Percentiles rank a stretch among this genome's conserved stretches.
Evolutionary conservation across 352 stramenopile genomes (phyloP).

Genomic region (Phytopythium vexans): DNA sequence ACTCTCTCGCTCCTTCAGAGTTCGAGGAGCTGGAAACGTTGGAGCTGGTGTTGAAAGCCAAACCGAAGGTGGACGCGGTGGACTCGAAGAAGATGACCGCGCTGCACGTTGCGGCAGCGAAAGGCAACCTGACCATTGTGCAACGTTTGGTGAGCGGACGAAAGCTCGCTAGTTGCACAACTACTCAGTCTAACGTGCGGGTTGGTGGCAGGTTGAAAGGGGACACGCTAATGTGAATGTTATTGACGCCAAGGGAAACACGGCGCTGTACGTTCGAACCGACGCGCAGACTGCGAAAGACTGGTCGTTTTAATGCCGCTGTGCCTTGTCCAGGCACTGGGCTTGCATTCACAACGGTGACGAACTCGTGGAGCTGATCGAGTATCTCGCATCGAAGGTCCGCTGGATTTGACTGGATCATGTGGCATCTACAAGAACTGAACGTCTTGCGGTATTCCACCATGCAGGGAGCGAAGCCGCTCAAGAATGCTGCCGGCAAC

Average conservation of each 20-base stretch:
- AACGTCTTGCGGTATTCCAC: not conserved
- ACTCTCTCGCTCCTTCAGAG: slow-evolving; percentile 25
- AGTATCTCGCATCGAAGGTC: slow-evolving; percentile 63
- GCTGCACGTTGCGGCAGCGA: slow-evolving; percentile 60
- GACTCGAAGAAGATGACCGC: slow-evolving; percentile 79
- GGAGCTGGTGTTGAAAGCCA: slow-evolving; percentile 54
- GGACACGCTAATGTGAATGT: slow-evolving; percentile 57
- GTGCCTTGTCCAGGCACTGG: slow-evolving; percentile 47
- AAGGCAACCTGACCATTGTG: slow-evolving; percentile 58
- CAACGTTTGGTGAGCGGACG: slow-evolving; percentile 33
- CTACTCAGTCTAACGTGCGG: no score
- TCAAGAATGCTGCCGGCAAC: slow-evolving; percentile 56
- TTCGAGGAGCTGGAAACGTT: slow-evolving; percentile 62
- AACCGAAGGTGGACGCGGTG: slow-evolving; percentile 55
- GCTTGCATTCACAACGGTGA: slow-evolving; percentile 55
- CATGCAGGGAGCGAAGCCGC: slow-evolving; percentile 49
- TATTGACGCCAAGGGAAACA: slow-evolving; percentile 65
- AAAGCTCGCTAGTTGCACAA: no score
- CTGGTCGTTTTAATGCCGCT: slow-evolving; percentile 1
- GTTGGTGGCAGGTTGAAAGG: slow-evolving; percentile 30
- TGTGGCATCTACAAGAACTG: not conserved
- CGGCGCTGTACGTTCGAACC: slow-evolving; percentile 41
- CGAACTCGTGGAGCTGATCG: slow-evolving; percentile 41
- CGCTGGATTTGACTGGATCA: not conserved
- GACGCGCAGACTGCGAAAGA: not conserved